A percentile compares a stretch with the other conserved stretches of the same genome.
These are phyloP conservation scores for Ogataea zsoltii DNA, from an alignment of 805 yeast species.

Conservation along the genomic window DNA sequence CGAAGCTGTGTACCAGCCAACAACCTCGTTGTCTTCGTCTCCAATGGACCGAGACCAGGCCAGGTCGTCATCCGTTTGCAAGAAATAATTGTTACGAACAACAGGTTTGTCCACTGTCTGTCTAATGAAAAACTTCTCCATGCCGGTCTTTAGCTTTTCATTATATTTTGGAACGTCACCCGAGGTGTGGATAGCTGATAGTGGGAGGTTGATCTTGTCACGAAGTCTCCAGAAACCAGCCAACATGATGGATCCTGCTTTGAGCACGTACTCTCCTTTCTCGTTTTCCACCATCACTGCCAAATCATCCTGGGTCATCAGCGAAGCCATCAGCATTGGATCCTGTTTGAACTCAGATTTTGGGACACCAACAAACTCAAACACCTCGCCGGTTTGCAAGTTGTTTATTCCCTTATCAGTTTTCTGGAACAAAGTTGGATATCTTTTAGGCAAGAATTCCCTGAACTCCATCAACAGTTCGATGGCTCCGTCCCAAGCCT, in stretches of 20 bases:
- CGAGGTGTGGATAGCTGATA: conserved; percentile 58
- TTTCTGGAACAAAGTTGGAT: conserved; percentile 52
- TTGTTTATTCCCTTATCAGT: conserved; percentile 52
- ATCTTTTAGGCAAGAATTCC: conserved; percentile 54
- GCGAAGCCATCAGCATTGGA: conserved; percentile 59
- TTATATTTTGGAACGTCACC: conserved; percentile 71
- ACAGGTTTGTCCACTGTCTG: conserved; percentile 61
- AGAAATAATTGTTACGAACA: conserved; percentile 65
- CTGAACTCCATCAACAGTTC: conserved; percentile 57
- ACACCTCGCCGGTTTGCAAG: conserved; percentile 53
- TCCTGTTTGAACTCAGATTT: conserved; percentile 43
- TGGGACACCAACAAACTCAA: conserved; percentile 34
- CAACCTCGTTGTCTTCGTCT: conserved; percentile 47
- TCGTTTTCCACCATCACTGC: conserved; percentile 65
- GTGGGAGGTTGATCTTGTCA: conserved; percentile 58
- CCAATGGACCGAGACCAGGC: conserved; percentile 71
- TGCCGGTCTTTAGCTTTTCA: conserved; percentile 56
- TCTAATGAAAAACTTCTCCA: conserved; percentile 65
- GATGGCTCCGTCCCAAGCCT: conserved; percentile 53
- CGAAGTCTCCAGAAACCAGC: conserved; percentile 72
- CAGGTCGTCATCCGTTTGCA: conserved; percentile 61
- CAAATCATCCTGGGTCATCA: conserved; percentile 63
- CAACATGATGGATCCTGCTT: conserved; percentile 61
- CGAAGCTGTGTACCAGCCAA: conserved; percentile 67
- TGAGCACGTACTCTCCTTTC: conserved; percentile 56